These are phyloP conservation scores for Starmerella floris DNA, from an alignment of 805 yeast genomes.

Conservation along the genomic window DNA sequence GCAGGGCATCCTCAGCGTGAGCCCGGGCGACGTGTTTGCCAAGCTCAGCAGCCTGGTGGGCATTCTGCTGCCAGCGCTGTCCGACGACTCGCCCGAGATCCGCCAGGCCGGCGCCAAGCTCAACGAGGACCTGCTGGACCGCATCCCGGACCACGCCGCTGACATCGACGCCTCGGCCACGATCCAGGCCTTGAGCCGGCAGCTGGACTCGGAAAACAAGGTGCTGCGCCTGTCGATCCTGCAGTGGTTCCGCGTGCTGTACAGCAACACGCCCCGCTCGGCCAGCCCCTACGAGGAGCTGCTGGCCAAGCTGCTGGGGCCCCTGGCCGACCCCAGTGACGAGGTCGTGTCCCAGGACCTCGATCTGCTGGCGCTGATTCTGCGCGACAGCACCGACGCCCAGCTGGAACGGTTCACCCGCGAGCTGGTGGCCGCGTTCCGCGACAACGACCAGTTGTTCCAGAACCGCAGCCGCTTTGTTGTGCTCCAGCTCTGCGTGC, in stretches of 20 bases:
- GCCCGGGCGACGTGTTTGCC: constrained; percentile 62
- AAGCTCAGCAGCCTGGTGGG: constrained; percentile 64
- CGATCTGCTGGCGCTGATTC: constrained; percentile 57
- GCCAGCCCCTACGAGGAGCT: constrained; percentile 44
- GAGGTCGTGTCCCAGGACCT: constrained; percentile 64
- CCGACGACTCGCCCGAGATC: constrained; percentile 38
- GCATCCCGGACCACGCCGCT: constrained; percentile 32
- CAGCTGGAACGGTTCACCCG: constrained; percentile 65
- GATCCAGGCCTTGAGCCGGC: constrained; percentile 57
- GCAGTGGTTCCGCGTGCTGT: constrained; percentile 80
- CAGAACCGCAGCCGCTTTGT: constrained; percentile 72
- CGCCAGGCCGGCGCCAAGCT: constrained; percentile 43
- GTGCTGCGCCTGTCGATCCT: constrained; percentile 69
- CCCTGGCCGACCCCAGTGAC: constrained; percentile 60
- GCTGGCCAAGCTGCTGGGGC: constrained; percentile 39
- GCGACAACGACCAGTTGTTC: constrained; percentile 50
- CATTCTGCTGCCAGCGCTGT: constrained; percentile 49
- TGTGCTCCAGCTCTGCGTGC: constrained; percentile 66
- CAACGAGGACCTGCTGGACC: constrained; percentile 42
- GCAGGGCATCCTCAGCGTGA: constrained; percentile 51
- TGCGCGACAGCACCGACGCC: constrained; percentile 56
- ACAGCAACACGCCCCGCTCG: constrained; percentile 26
- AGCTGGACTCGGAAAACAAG: constrained; percentile 62
- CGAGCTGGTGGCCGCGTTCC: constrained; percentile 55
- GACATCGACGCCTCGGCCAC: constrained; percentile 43